A percentile compares a stretch with the other conserved stretches of the same genome.
Evolutionary conservation across 768 basidiomycete genomes (phyloP).

Genomic region (Boletus subparvulus): DNA sequence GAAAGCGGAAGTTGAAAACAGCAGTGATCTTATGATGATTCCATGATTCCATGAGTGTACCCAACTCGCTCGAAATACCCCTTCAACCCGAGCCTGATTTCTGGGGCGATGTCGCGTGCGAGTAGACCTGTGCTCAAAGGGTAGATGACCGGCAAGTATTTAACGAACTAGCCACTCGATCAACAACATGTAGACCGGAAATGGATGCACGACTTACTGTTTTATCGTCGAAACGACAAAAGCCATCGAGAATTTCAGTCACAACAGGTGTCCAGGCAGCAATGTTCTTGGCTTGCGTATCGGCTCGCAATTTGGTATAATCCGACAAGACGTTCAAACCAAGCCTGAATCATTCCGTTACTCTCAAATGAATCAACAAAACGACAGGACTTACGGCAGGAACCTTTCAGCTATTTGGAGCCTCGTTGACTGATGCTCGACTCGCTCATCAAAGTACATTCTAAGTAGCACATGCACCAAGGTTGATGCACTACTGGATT

Average conservation of each 20-base stretch:
- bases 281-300: constrained; percentile 94
- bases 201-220: constrained; percentile 59
- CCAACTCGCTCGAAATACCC: constrained; percentile 82
- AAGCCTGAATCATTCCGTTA: constrained; percentile 50
- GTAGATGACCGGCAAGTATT: constrained; percentile 88
- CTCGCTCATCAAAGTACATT: constrained; percentile 92
- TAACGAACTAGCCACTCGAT: constrained; percentile 60
- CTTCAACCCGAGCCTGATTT: constrained; percentile 77
- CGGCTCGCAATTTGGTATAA: constrained; percentile 84
- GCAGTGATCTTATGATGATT: constrained; percentile 42
- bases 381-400: constrained; percentile 52
- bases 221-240: constrained; percentile 85
- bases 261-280: constrained; percentile 98
- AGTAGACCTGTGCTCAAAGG: constrained; percentile 86
- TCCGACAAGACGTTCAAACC: constrained; percentile 86
- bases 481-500: constrained; percentile 95
- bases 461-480: constrained; percentile 87
- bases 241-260: constrained; percentile 90
- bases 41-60: constrained; percentile 67
- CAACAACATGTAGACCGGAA: constrained; percentile 1
- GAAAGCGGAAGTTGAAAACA: constrained; percentile 27
- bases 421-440: constrained; percentile 81
- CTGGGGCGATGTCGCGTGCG: constrained; percentile 75
- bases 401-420: constrained; percentile 76
- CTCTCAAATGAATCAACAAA: neutral